A percentile compares a stretch with the other conserved stretches of the same genome.
Evolutionary conservation across 2,329 filamentous ascomycete species (phyloP).

Genomic region (Scedosporium dehoogii): DNA sequence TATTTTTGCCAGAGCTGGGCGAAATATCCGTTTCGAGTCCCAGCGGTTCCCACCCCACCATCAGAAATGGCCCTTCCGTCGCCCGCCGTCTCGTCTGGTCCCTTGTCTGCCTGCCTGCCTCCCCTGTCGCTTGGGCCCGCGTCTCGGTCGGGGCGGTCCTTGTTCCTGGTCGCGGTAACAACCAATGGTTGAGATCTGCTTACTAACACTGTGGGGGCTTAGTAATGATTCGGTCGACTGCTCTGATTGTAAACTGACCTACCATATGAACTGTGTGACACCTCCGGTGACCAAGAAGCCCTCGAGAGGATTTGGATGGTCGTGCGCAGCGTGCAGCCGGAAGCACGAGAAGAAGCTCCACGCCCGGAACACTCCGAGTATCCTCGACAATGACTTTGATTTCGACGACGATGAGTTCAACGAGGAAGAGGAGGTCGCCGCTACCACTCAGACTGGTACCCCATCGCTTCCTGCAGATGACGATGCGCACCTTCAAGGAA

Average conservation of each 20-base stretch:
- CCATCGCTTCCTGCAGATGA: slow-evolving; percentile 44
- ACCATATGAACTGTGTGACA: slow-evolving; percentile 96
- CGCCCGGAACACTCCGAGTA: slow-evolving; percentile 72
- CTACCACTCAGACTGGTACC: slow-evolving; percentile 43
- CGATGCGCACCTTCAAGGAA: slow-evolving; percentile 46
- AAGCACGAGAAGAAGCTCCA: slow-evolving; percentile 92
- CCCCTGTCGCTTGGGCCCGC: slow-evolving; percentile 5
- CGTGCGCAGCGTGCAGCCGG: slow-evolving; percentile 88
- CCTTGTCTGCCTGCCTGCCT: slow-evolving; percentile 3
- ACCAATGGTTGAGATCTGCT: neutral
- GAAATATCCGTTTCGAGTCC: slow-evolving; percentile 2
- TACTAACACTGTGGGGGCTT: slow-evolving; percentile 10
- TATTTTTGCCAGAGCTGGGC: neutral
- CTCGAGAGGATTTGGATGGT: slow-evolving; percentile 95
- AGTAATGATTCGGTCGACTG: slow-evolving; percentile 95
- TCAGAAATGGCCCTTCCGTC: slow-evolving; percentile 3
- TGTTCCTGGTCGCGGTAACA: slow-evolving; percentile 3
- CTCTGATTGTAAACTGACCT: slow-evolving; percentile 87
- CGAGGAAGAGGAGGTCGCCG: slow-evolving; percentile 62
- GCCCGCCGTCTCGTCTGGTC: neutral
- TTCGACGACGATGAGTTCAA: slow-evolving; percentile 52
- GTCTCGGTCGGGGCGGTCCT: slow-evolving; percentile 6
- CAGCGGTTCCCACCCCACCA: slow-evolving; percentile 9
- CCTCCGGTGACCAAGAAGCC: slow-evolving; percentile 91
- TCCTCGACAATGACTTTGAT: slow-evolving; percentile 58